Evolutionary conservation across 208 protist species (phyloP).

Genomic region (Kentomonas sorsogonicus): DNA sequence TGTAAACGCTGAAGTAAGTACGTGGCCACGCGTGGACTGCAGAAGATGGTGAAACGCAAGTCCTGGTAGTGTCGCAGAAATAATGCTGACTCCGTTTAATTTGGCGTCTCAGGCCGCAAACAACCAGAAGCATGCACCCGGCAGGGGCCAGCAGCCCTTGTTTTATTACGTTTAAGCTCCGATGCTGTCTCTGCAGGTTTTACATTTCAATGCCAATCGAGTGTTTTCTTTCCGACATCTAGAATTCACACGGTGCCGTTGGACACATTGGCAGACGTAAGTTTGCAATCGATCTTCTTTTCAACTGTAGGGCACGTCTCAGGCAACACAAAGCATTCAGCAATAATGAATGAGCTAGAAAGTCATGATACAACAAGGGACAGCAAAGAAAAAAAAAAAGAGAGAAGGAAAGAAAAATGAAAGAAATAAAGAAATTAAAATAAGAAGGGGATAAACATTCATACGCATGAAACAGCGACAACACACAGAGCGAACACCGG

Average conservation of each 20-base stretch:
- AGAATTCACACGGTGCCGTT: background rate
- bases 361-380: slow-evolving; percentile 1
- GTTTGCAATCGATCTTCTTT: background rate
- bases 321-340: slow-evolving; percentile 1
- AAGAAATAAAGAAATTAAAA: too few relatives aligned
- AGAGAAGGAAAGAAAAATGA: slow-evolving; percentile 1
- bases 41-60: too few relatives aligned
- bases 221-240: background rate
- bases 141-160: too few relatives aligned
- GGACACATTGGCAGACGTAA: background rate
- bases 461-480: background rate
- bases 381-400: slow-evolving; percentile 1
- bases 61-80: too few relatives aligned
- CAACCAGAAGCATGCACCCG: too few relatives aligned
- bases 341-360: background rate
- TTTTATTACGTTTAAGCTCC: background rate
- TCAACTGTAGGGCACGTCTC: background rate
- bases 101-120: too few relatives aligned
- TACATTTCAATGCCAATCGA: background rate
- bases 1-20: too few relatives aligned
- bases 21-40: too few relatives aligned
- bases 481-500: background rate
- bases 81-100: too few relatives aligned
- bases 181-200: background rate
- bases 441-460: background rate